Evolutionary conservation across 345 rosid species (phyloP).

Genomic region (Salix brachista): DNA sequence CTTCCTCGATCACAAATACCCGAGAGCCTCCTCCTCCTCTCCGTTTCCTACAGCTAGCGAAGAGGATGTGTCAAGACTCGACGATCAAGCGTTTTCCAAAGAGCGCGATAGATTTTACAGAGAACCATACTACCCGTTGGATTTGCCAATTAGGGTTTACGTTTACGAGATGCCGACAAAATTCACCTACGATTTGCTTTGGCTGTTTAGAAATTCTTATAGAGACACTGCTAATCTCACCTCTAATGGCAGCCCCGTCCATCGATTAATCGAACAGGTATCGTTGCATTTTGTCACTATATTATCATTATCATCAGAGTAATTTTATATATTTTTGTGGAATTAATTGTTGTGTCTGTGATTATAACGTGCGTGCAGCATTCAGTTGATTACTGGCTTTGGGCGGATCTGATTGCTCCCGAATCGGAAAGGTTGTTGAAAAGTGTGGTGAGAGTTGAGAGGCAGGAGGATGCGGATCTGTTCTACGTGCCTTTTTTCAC

Average conservation of each 20-base stretch:
- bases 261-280: slow-evolving; percentile 89
- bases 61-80: slow-evolving; percentile 39
- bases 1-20: slow-evolving; percentile 39
- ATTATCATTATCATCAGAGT: neutral
- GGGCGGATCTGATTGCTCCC: slow-evolving; percentile 86
- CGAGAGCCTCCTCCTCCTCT: slow-evolving; percentile 10
- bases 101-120: slow-evolving; percentile 42
- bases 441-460: slow-evolving; percentile 67
- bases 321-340: neutral
- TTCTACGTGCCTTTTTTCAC: slow-evolving; percentile 93
- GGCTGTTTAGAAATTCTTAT: slow-evolving; percentile 65
- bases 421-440: slow-evolving; percentile 72
- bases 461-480: slow-evolving; percentile 80
- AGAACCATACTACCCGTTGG: slow-evolving; percentile 47
- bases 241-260: slow-evolving; percentile 96
- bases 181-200: slow-evolving; percentile 78
- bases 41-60: slow-evolving; percentile 14
- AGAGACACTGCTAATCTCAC: slow-evolving; percentile 73
- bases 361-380: slow-evolving; percentile 45
- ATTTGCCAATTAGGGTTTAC: slow-evolving; percentile 64
- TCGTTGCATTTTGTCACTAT: neutral
- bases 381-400: slow-evolving; percentile 92
- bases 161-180: slow-evolving; percentile 86
- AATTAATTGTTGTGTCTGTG: neutral
- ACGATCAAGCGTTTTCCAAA: slow-evolving; percentile 33